Evolutionary conservation across 148 eudicot genomes (phyloP), one percentile per base, ranked within the genome.

Genomic region (Camellia lanceoleosa): DNA sequence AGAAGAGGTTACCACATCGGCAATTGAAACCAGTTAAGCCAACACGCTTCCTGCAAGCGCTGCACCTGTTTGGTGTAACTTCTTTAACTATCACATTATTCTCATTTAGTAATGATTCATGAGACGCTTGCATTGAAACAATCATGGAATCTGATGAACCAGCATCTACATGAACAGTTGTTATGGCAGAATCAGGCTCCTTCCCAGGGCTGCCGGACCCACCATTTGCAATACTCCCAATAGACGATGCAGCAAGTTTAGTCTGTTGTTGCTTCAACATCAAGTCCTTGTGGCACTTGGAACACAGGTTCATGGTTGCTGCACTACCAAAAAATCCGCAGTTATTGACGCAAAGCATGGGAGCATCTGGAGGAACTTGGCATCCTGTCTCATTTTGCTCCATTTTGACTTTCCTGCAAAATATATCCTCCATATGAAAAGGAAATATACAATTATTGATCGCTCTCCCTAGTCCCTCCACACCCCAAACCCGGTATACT

Each of bases 221-320:
- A 2, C 75, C 75, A 72, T 72, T 72, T 54, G 52, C 61, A 14
- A 72, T 11, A 52, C 47, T 72, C 75, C 47, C 75, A 14, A 72
- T 72, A 18, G 75, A 72, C 52, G 59, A 18, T 30, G 75, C 75
- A 14, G 75, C 75, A 52, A 72, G 75, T 52, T 72, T 72, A 23
- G 75, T 60, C 43, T 72, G 75, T 52, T 72, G 60, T 13, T 72
- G 43, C 23, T 72, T 72, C 60, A 72, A 72, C 47, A 72, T 5
- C 60, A 52, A 54, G 75, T 72, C 75, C 75, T 72, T 72, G 75
- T 72, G 75, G n/a, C 75, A 72, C 75, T 72, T 72, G 60, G 75
- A 72, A 72, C 75, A 72, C 75, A 72, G n/a, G 75, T 72, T 72
- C 75, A 72, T 72, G 59, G 75, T 72, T 52, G 75, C 75, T 30